A percentile compares a stretch with the other conserved stretches of the same genome.
These are phyloP conservation scores for Beauveria scarabaeidicola DNA, from an alignment of 2,329 filamentous ascomycete species.

Conservation along the genomic window DNA sequence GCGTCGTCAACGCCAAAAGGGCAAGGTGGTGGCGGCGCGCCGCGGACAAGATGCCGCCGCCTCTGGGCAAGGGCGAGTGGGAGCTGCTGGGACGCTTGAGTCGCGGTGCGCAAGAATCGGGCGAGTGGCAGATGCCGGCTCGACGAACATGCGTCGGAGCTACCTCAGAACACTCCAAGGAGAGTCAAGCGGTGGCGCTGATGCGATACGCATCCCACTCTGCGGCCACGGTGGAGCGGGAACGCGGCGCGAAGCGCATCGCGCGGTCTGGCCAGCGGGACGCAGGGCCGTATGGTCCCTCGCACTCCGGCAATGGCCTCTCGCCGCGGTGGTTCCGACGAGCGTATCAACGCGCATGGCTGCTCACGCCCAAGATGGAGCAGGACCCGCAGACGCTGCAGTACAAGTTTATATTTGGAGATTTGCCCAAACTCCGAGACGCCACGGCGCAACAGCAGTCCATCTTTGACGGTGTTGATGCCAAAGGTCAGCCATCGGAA, in stretches of 20 bases:
- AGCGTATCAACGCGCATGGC: slow-evolving; percentile 39
- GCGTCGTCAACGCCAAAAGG: slow-evolving; percentile 32
- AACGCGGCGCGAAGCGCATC: slow-evolving; percentile 14
- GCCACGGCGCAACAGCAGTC: slow-evolving; percentile 27
- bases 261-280: slow-evolving; percentile 28
- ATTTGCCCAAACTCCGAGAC: slow-evolving; percentile 17
- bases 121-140: slow-evolving; percentile 30
- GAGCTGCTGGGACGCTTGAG: slow-evolving; percentile 41
- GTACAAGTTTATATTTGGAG: slow-evolving; percentile 40
- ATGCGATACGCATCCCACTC: not conserved
- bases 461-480: slow-evolving; percentile 41
- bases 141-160: not conserved
- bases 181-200: not conserved
- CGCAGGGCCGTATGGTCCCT: slow-evolving; percentile 29
- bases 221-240: slow-evolving; percentile 1
- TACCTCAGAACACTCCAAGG: not conserved
- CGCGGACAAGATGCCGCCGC: slow-evolving; percentile 43
- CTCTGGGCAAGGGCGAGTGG: slow-evolving; percentile 47
- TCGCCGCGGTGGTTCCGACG: slow-evolving; percentile 37
- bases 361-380: slow-evolving; percentile 34
- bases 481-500: slow-evolving; percentile 16
- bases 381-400: slow-evolving; percentile 22
- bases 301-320: slow-evolving; percentile 23
- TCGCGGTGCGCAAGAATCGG: slow-evolving; percentile 28
- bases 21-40: slow-evolving; percentile 39